phyloP scores from a whole-genome alignment of 1,139 yeast genomes.

The Yamadazyma spencermartinsiae region DNA sequence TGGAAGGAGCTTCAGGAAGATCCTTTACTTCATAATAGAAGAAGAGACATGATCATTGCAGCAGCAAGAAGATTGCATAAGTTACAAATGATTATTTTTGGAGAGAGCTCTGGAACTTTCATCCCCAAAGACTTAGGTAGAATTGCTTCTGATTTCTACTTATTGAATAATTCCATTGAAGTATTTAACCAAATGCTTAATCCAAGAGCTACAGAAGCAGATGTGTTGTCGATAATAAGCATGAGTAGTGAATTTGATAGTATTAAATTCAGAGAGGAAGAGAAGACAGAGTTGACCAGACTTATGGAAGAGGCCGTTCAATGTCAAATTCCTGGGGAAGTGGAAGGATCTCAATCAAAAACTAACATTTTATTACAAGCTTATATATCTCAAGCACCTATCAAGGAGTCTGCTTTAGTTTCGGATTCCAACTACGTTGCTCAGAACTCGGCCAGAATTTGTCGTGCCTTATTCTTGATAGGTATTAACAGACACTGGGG shows the following conservation, averaged over 20 bases:
- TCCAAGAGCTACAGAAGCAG: constrained; percentile 90
- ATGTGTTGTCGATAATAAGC: constrained; percentile 82
- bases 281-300: constrained; percentile 65
- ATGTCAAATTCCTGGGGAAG: constrained; percentile 81
- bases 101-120: constrained; percentile 79
- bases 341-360: constrained; percentile 79
- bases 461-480: constrained; percentile 84
- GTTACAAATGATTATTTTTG: constrained; percentile 91
- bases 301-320: constrained; percentile 64
- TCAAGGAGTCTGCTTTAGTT: constrained; percentile 76
- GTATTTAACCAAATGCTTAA: constrained; percentile 82
- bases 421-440: constrained; percentile 94
- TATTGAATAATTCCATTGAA: constrained; percentile 83
- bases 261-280: constrained; percentile 87
- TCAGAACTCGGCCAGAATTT: constrained; percentile 90
- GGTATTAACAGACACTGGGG: constrained; percentile 94
- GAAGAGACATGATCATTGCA: constrained; percentile 70
- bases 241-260: constrained; percentile 95
- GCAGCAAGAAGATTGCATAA: constrained; percentile 84
- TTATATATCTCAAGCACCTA: constrained; percentile 71
- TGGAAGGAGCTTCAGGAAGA: constrained; percentile 86
- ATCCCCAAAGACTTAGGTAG: constrained; percentile 89
- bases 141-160: constrained; percentile 90
- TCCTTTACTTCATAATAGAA: constrained; percentile 70
- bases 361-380: constrained; percentile 88